A percentile compares a stretch with the other conserved stretches of the same genome.
Evolutionary conservation across 2,329 filamentous ascomycete species (phyloP).

Genomic region (Microascus cirrosus): DNA sequence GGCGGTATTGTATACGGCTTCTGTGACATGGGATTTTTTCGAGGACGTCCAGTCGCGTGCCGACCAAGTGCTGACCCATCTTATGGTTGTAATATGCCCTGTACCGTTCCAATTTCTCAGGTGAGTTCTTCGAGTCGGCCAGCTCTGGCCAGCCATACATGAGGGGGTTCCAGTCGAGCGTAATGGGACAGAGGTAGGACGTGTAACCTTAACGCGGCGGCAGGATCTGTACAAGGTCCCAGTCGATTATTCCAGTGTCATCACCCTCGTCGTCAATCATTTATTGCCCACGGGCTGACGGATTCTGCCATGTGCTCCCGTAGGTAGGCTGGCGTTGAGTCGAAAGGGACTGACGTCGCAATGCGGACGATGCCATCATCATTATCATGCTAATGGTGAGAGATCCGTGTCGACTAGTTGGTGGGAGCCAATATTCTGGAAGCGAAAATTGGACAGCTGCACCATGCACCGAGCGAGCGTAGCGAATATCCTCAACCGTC

Average conservation of each 20-base stretch:
- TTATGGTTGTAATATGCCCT: background rate
- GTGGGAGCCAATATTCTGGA: slow-evolving; percentile 9
- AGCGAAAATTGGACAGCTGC: slow-evolving; percentile 7
- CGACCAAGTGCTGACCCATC: background rate
- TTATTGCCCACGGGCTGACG: background rate
- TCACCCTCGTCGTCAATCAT: slow-evolving; percentile 7
- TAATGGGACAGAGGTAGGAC: slow-evolving; percentile 9
- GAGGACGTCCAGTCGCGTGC: no score
- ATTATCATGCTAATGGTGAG: background rate
- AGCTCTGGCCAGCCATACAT: slow-evolving; percentile 8
- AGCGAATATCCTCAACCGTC: slow-evolving; percentile 8
- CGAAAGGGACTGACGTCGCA: background rate
- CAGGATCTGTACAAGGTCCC: slow-evolving; percentile 6
- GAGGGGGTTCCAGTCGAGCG: slow-evolving; percentile 10
- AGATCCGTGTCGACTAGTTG: background rate
- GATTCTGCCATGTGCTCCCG: background rate
- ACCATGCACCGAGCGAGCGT: slow-evolving; percentile 7
- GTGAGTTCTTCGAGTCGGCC: slow-evolving; percentile 8
- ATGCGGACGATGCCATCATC: background rate
- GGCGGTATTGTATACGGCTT: background rate
- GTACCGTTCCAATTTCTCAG: slow-evolving; percentile 3
- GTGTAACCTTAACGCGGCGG: slow-evolving; percentile 6
- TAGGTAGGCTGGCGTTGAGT: background rate
- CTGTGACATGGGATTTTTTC: background rate
- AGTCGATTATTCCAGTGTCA: slow-evolving; percentile 8